These are phyloP conservation scores for Crithidia expoeki DNA, from an alignment of 208 protist species.

Conservation along the genomic window DNA sequence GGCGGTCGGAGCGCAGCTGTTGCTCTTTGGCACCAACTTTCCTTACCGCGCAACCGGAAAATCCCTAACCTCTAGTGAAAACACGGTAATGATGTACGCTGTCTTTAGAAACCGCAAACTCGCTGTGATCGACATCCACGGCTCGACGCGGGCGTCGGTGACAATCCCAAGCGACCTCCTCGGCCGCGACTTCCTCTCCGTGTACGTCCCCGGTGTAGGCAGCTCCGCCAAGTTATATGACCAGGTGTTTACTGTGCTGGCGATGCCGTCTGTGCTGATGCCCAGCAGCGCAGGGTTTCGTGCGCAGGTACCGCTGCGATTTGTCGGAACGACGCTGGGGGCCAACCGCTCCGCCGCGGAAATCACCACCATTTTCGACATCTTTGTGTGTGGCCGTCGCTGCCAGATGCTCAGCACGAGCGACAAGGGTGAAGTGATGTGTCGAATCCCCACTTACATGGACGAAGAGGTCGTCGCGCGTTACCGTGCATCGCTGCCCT, in stretches of 20 bases:
- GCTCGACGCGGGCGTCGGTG: conserved; percentile 15
- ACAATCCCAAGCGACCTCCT: conserved; percentile 31
- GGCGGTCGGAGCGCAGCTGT: conserved; percentile 17
- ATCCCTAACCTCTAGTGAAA: no score
- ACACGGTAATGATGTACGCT: neutral
- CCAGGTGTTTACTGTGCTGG: conserved; percentile 26
- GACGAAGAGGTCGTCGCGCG: conserved; percentile 32
- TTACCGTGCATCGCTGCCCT: conserved; percentile 25
- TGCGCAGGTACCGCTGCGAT: conserved; percentile 12
- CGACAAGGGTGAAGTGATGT: conserved; percentile 31
- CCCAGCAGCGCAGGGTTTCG: conserved; percentile 37
- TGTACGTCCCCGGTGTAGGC: conserved; percentile 28
- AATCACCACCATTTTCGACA: conserved; percentile 15
- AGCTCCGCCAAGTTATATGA: conserved; percentile 13
- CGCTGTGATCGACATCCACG: conserved; percentile 14
- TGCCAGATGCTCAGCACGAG: conserved; percentile 34
- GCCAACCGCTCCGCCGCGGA: neutral
- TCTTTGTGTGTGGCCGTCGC: conserved; percentile 42
- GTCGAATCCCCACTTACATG: conserved; percentile 39
- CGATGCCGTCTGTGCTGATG: conserved; percentile 34
- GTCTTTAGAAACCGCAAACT: conserved; percentile 12
- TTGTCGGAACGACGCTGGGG: conserved; percentile 35
- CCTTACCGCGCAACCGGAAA: neutral
- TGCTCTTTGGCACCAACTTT: conserved; percentile 24
- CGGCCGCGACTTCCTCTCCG: conserved; percentile 22